Base-by-base conservation (phyloP, 2,329 filamentous ascomycete species). In the Alternaria dauci region DNA sequence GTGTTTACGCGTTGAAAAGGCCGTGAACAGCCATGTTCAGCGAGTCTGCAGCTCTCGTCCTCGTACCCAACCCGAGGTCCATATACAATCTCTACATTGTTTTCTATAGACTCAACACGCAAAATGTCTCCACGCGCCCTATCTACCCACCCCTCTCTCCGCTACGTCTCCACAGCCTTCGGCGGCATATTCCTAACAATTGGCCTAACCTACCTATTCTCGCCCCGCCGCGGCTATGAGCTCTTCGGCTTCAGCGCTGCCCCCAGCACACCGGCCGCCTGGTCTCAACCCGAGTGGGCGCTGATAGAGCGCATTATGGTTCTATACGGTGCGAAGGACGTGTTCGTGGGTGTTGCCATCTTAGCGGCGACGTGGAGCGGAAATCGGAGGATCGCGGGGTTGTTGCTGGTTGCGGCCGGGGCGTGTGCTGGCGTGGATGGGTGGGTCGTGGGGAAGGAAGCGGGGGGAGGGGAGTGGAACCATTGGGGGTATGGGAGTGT, bases 251-350 rank as follows among this genome's bases (percentile, higher is more conserved):
- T 79, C 50, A 67, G 70, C 0, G 52, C 69, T 3, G 62, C 72
- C 4, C 62, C 71, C 4, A 65, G 62, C 2, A 43, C 71, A 1
- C 12, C 39, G 2, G 47, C 72, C 2, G 79, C 81, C n/a, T 71
- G 73, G 48, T 70, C 76, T 8, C 59, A 84, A 16, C 32, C 32
- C 6, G 32, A 82, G 18, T 71, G 73, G 48, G 69, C 76, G 8
- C 59, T 84, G n/a, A 74, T 84, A 56, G 73, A 84, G 59, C 77
- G 72, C 52, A 62, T 86, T 8, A 78, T 84, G 73, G 67, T 77
- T 4, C 69, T 85, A 36, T 86, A 84, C 67, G 83, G 83, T 1
- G 78, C 76, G 4, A 78, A 84, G 11, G 82, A 86, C 61, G 70
- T 85, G 16, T 86, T 84, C 73, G 82, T 85, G 74, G 83, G 81